phyloP scores from a whole-genome alignment of 257 asterid species.

The Anisodus acutangulus region DNA sequence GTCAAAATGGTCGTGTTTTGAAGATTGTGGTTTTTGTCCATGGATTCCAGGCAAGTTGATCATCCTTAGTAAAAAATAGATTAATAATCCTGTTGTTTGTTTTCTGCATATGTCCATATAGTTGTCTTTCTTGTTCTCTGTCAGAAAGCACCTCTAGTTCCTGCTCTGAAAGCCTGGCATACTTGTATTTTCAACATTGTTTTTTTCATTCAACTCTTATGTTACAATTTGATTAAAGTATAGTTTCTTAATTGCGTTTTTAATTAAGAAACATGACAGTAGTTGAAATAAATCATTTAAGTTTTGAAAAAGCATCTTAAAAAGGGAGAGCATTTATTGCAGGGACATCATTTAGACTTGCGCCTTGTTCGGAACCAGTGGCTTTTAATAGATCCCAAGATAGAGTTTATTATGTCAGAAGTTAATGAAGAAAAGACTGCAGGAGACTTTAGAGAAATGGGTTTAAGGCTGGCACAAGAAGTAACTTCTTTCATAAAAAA shows the following conservation, averaged over 20 bases:
- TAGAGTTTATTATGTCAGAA: slow-evolving; percentile 89
- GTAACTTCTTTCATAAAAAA: slow-evolving; percentile 82
- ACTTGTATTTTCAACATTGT: not conserved
- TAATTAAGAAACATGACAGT: not conserved
- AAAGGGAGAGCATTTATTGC: slow-evolving; percentile 38
- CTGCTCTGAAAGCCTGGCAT: not conserved
- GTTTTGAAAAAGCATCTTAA: not conserved
- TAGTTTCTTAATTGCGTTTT: not conserved
- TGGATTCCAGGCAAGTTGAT: slow-evolving; percentile 85
- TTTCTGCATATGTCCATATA: not conserved
- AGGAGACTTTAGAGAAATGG: slow-evolving; percentile 97
- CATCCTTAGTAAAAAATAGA: slow-evolving; percentile 39
- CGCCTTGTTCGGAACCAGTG: slow-evolving; percentile 95
- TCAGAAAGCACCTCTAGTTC: slow-evolving; percentile 27
- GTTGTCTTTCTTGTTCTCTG: slow-evolving; percentile 20
- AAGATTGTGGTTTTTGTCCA: slow-evolving; percentile 93
- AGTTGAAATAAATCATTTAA: not conserved
- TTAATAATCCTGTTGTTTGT: not conserved
- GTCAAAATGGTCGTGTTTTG: slow-evolving; percentile 76
- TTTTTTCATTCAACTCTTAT: slow-evolving; percentile 20
- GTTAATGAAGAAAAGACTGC: slow-evolving; percentile 93
- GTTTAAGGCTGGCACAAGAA: slow-evolving; percentile 90
- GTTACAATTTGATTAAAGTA: not conserved
- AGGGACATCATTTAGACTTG: slow-evolving; percentile 97
- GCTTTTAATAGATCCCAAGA: slow-evolving; percentile 91